phyloP scores from a whole-genome alignment of 1,284 basidiomycete genomes.

The Apiotrichum gamsii region DNA sequence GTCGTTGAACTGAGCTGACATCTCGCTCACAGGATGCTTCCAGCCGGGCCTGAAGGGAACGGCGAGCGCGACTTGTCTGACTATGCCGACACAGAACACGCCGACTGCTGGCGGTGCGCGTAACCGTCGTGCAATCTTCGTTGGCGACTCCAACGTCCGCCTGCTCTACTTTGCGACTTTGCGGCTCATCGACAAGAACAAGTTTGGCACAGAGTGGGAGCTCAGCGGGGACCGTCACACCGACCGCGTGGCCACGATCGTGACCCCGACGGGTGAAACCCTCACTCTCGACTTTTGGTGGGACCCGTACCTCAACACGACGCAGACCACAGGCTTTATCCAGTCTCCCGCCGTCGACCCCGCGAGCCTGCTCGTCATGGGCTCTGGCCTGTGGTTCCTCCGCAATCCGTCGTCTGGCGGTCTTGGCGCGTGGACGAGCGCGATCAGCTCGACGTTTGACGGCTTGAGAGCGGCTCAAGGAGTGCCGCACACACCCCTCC shows the following conservation, averaged over 20 bases:
- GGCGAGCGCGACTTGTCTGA: conserved; percentile 24
- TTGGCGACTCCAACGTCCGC: conserved; percentile 78
- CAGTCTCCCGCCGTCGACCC: conserved; percentile 10
- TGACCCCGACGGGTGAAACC: conserved; percentile 15
- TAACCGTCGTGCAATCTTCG: conserved; percentile 56
- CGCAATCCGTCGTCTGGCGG: conserved; percentile 68
- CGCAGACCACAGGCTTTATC: conserved; percentile 51
- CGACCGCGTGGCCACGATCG: conserved; percentile 50
- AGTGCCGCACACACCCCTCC: conserved; percentile 29
- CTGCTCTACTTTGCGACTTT: conserved; percentile 70
- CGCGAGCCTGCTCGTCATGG: conserved; percentile 67
- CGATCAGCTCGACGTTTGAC: conserved; percentile 59
- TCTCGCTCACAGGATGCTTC: conserved; percentile 33
- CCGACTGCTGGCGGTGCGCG: background rate
- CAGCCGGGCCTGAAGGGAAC: conserved; percentile 15
- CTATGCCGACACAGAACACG: conserved; percentile 12
- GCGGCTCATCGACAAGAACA: conserved; percentile 45
- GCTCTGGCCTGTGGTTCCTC: conserved; percentile 81
- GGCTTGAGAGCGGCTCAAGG: conserved; percentile 48
- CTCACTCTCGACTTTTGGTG: conserved; percentile 64
- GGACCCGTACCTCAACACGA: conserved; percentile 65
- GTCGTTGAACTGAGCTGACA: conserved; percentile 8
- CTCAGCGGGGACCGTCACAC: conserved; percentile 58
- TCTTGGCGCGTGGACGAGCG: conserved; percentile 66
- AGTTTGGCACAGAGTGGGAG: conserved; percentile 29